A percentile compares a stretch with the other conserved stretches of the same genome.
These are phyloP conservation scores for Cryptococcus sp. DNA, from an alignment of 1,284 basidiomycete species.

Conservation along the genomic window DNA sequence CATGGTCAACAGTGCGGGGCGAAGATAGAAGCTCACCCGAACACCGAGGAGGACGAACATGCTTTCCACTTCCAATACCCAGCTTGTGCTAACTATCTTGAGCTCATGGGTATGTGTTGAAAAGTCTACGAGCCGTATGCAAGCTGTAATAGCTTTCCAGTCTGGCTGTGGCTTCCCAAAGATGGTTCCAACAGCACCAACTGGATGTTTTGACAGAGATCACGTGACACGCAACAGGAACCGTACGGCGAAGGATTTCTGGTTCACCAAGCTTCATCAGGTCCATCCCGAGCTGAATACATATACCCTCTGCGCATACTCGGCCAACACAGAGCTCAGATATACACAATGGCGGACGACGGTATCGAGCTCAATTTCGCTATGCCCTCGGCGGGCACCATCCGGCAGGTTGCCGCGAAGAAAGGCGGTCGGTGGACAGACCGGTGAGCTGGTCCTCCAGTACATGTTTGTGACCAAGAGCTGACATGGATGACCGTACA, in stretches of 20 bases:
- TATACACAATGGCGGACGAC: conserved; percentile 44
- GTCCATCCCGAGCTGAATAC: not conserved
- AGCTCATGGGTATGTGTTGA: not conserved
- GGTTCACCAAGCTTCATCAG: not conserved
- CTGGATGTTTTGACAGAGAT: not conserved
- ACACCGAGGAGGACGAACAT: conserved; percentile 49
- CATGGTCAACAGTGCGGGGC: not conserved
- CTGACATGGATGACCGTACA: conserved; percentile 18
- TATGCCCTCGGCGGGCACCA: conserved; percentile 15
- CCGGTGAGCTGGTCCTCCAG: conserved; percentile 56
- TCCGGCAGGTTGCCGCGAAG: conserved; percentile 39
- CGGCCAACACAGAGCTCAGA: not conserved
- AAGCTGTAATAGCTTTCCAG: not conserved
- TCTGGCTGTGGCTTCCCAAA: not conserved
- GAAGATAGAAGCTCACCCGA: conserved; percentile 23
- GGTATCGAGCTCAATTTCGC: conserved; percentile 51
- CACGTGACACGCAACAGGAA: not conserved
- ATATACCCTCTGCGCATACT: too few species aligned
- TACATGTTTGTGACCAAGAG: conserved; percentile 21
- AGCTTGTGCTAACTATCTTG: not conserved
- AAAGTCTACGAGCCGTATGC: not conserved
- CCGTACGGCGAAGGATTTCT: not conserved
- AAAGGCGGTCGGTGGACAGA: conserved; percentile 83
- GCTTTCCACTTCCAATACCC: not conserved
- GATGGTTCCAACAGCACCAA: not conserved